Base-by-base conservation (phyloP, 768 basidiomycete genomes). In the Rhizopogon vinicolor region DNA sequence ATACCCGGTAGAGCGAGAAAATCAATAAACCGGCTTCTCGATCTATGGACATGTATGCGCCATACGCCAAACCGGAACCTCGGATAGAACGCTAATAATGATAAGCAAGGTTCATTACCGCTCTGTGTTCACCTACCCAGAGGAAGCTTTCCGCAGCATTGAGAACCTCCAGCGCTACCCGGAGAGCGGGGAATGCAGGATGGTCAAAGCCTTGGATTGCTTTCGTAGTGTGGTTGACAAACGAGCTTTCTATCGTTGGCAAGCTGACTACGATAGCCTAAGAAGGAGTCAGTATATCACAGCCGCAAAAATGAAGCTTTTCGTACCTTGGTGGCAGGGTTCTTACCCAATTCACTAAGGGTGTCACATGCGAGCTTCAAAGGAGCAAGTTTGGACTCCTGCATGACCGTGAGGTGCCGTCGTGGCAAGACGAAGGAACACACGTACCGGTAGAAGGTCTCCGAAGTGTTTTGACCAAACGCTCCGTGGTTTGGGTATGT, bases 101-200 rank as follows among this genome's bases (percentile, higher is more conserved):
- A 16, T n/a, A 42, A 54, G 37, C 52, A 51, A 69, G 52, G 49
- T 56, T 14, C 33, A 19, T 7, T 48, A 35, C 8, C 53, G 41
- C 39, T 49, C 13, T 39, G 18, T 35, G 40, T 31, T 18, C 52
- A 57, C 69, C 39, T 70, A 92, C 91, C 96, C 96, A 98, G 54
- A 98, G 82, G 68, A 87, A 97, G 60, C 92, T 90, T 74, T 98
- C 97, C 9, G 92, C 85, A 12, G 93, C 95, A 62, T 97, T 97
- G 50, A 99, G 75, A 14, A 93, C 84, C 61, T 95, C 90, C 2
- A 85, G 72, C 4, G 94, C 86, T n/a, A 98, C 81, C 19, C 86
- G 81, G 28, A 96, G 72, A n/a, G 87, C 87, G 3, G 96, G 87
- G 62, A 86, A 86, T 57, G 95, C 92, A 6, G 86, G 83, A 65